Percentiles rank a stretch among this genome's conserved stretches.
phyloP scores from a whole-genome alignment of 306 rosid genomes.

The Urtica urens region DNA sequence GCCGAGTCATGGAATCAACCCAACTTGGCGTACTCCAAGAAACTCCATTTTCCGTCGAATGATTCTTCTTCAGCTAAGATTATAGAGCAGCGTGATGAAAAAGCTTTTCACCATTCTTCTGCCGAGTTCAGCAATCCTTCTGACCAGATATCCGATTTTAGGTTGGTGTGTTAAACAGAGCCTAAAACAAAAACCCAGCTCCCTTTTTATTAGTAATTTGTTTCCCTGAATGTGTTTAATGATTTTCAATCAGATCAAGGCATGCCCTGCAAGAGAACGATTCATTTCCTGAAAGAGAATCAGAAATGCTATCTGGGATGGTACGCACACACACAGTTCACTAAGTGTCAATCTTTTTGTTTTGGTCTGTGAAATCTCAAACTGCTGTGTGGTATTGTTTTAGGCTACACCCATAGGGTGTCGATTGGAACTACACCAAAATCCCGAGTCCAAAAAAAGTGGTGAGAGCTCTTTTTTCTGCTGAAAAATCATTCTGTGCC shows the following conservation, averaged over 20 bases:
- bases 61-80: conserved; percentile 16
- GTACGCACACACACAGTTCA: conserved; percentile 24
- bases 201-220: not conserved
- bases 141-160: conserved; percentile 29
- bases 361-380: conserved; percentile 2
- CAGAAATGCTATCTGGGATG: conserved; percentile 19
- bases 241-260: conserved; percentile 24
- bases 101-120: conserved; percentile 11
- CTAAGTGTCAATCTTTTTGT: not conserved
- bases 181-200: conserved; percentile 5
- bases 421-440: conserved; percentile 20
- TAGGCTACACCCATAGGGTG: conserved; percentile 23
- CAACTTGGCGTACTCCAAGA: conserved; percentile 11
- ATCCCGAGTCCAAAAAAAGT: conserved; percentile 24
- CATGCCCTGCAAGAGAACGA: conserved; percentile 18
- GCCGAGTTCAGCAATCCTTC: conserved; percentile 10
- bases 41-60: conserved; percentile 13
- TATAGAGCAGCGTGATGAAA: conserved; percentile 19
- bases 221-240: no score
- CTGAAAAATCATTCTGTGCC: not conserved
- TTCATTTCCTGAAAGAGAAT: conserved; percentile 22
- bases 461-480: conserved; percentile 17
- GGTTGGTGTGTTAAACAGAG: conserved; percentile 33
- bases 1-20: conserved; percentile 16
- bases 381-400: conserved; percentile 8